Conservation (phyloP, 805 yeast genomes). For the Zygoascus ofunaensis region DNA sequence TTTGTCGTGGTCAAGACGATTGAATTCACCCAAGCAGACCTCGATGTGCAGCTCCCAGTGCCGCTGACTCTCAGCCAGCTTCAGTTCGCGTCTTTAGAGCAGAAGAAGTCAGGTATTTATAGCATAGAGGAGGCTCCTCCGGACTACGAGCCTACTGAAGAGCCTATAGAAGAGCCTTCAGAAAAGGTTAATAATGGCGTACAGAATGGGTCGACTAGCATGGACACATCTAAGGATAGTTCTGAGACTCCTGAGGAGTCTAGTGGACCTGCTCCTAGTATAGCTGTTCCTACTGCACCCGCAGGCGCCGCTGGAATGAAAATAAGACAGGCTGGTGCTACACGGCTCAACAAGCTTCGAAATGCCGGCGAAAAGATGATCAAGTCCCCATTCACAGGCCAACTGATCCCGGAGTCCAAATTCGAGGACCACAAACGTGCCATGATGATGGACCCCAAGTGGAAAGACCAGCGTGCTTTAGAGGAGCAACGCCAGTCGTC, state of each 20-base stretch:
- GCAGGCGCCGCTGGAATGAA: constrained; percentile 35
- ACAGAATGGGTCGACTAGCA: constrained; percentile 5
- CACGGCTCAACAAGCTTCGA: constrained; percentile 39
- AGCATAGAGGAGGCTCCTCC: constrained; percentile 38
- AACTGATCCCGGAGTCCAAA: constrained; percentile 56
- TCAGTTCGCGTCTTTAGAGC: constrained; percentile 50
- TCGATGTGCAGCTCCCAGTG: constrained; percentile 40
- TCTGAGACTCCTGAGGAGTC: neutral
- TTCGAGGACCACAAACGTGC: constrained; percentile 60
- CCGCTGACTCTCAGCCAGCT: constrained; percentile 51
- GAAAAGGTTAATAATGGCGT: no score
- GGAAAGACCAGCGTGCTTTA: constrained; percentile 50
- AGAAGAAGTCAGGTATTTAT: constrained; percentile 34
- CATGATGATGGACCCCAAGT: constrained; percentile 67
- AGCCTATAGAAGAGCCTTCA: constrained; percentile 1
- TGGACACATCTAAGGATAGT: neutral
- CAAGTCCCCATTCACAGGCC: constrained; percentile 73
- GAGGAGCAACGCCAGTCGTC: constrained; percentile 26
- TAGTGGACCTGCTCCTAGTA: constrained; percentile 6
- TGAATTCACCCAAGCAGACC: constrained; percentile 44
- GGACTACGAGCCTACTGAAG: constrained; percentile 23
- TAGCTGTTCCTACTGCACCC: constrained; percentile 1
- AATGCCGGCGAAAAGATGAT: constrained; percentile 32
- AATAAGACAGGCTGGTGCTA: constrained; percentile 61
- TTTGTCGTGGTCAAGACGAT: constrained; percentile 64